phyloP scores from a whole-genome alignment of 2,329 filamentous ascomycete genomes.

The Mariannaea elegans region DNA sequence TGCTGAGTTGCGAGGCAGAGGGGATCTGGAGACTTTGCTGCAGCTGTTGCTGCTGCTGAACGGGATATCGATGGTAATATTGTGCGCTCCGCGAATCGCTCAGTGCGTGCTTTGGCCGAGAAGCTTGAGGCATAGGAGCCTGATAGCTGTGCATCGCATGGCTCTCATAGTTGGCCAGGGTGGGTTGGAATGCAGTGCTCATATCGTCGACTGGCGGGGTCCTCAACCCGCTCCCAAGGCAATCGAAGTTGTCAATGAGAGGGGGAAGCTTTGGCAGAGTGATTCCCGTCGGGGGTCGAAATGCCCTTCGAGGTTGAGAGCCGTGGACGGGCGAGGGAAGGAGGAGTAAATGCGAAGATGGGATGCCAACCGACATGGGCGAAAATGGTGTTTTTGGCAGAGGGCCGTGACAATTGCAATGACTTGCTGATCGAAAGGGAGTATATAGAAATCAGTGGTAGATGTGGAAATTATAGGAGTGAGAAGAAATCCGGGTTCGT shows the following conservation, averaged over 20 bases:
- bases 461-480: background rate
- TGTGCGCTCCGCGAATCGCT: constrained; percentile 45
- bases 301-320: constrained; percentile 30
- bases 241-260: constrained; percentile 28
- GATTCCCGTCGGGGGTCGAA: constrained; percentile 26
- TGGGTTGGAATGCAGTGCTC: constrained; percentile 61
- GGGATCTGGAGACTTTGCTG: constrained; percentile 21
- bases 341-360: constrained; percentile 32
- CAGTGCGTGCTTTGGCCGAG: constrained; percentile 43
- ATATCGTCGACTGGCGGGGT: constrained; percentile 63
- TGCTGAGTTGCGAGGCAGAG: constrained; percentile 24
- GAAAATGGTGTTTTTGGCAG: background rate
- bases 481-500: background rate
- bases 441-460: background rate
- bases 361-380: constrained; percentile 43
- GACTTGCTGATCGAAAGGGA: background rate
- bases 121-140: constrained; percentile 44
- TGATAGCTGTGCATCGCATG: constrained; percentile 55
- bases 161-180: constrained; percentile 57
- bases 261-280: constrained; percentile 36
- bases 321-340: constrained; percentile 34
- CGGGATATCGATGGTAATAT: constrained; percentile 45
- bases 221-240: constrained; percentile 52
- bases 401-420: background rate
- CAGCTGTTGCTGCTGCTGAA: constrained; percentile 36